Conservation (phyloP, 129 eudicot genomes). For the Saposhnikovia divaricata region DNA sequence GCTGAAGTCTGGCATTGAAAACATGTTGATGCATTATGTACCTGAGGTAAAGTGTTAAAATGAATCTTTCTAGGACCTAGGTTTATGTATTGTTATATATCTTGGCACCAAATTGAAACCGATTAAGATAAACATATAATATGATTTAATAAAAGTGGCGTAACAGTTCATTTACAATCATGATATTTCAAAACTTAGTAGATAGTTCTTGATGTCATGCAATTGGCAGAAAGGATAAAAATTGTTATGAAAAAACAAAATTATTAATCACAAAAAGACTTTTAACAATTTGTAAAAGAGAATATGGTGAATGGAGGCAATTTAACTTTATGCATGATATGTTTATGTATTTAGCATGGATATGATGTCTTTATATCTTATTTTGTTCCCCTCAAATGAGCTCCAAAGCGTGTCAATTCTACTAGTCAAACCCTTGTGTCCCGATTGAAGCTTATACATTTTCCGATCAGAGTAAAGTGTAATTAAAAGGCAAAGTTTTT, state of each 20-base stretch:
- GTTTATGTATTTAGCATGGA: background rate
- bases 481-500: background rate
- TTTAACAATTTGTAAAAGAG: background rate
- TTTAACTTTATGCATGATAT: background rate
- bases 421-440: background rate
- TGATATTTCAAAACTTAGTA: background rate
- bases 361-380: background rate
- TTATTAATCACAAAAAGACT: background rate
- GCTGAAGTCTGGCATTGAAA: conserved; percentile 90
- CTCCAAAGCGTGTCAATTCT: background rate
- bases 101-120: background rate
- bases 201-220: background rate
- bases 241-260: background rate
- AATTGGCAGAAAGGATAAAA: background rate
- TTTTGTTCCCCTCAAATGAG: background rate
- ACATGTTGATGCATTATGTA: conserved; percentile 96
- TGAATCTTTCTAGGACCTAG: background rate
- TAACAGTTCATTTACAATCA: background rate
- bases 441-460: background rate
- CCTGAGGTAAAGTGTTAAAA: conserved; percentile 49
- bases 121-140: background rate
- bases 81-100: background rate
- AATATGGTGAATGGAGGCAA: background rate
- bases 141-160: background rate
- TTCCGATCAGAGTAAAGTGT: background rate